Evolutionary conservation across 139 green algal genomes (phyloP), one percentile per base, ranked within the genome.

Genomic region (Eudorina sp.): DNA sequence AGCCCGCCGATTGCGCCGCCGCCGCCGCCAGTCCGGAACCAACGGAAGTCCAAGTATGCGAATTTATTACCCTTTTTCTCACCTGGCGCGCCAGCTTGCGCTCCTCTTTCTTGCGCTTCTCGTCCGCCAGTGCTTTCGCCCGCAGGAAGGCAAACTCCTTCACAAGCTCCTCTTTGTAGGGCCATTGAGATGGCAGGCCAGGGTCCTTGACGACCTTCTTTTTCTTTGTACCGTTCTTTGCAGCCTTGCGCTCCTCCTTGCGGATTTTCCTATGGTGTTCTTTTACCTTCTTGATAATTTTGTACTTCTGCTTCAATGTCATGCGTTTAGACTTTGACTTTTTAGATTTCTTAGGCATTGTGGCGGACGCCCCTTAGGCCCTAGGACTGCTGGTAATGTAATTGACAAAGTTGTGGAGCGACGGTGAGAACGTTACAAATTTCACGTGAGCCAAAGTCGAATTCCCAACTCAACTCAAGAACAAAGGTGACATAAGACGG

Each of bases 291-390:
- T 89, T 88, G 38, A 94, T 90, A 55, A 94, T 72, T 85, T 99
- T 99, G 87, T 99, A 98, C 91, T 99, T 99, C 38, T 99, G 93
- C 51, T 94, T 96, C 29, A 99, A 93, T 58, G 96, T 96, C 79
- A 94, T 90, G 16, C 97, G 96, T 93, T 99, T 99, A 18, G 93
- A 97, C 90, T 99, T 98, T 53, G 92, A 96, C 90, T 98, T 97
- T 18, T 91, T 98, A 34, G 86, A 94, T 62, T 97, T 97, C 88
- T 97, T 97, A 40, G 96, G 95, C 95, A 98, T 98, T n/a, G 40
- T 89, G 66, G 34, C 29, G 43, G 3, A 16, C 16, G 16, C 51
- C n/a, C n/a, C n/a, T n/a, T n/a, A n/a, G n/a, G n/a, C n/a, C n/a
- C n/a, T n/a, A n/a, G n/a, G n/a, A n/a, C n/a, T n/a, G n/a, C n/a